Base-by-base conservation (phyloP, 75 land plant species). In the Adiantum capillusveneris region DNA sequence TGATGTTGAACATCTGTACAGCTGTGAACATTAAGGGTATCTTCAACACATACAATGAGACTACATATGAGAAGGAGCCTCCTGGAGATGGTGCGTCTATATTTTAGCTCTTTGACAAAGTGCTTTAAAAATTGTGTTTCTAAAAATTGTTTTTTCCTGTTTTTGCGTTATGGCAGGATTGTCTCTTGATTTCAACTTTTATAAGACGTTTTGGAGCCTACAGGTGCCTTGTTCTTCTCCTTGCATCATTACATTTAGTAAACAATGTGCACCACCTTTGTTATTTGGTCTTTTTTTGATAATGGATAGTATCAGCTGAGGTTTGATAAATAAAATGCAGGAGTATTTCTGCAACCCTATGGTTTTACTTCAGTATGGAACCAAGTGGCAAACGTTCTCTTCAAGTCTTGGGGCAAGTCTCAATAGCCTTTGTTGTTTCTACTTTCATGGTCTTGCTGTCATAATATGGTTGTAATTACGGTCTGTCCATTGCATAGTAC, bases 11-110 rank as follows among this genome's bases (percentile, higher is more conserved):
- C 13, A 22, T 64, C 20, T 16, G 65, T 73, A 41, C 82, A 90
- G 99, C 97, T 75, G 84, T 95, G 53, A 95, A 95, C 67, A 90
- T 95, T 45, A 90, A 95, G 63, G 99, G 99, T 65, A 78, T 87
- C 36, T 90, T 84, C 77, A 95, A 90, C 72, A 84, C 82, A 36
- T 90, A 88, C 25, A 95, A 95, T 67, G 93, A 95, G 67, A 95
- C 99, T 46, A 90, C 84, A 57, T 95, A 84, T 77, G 97, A 95
- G 74, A 90, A 91, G 62, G 96, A 90, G 28, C 67, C 68, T 45
- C 78, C 97, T 18, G 75, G 82, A 51, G 89, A 82, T 68, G 88
- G 99, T 90, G 81, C 21, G 24, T 51, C 21, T 34, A 5, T 34
- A 34, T 34, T 34, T 3, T 34, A 34, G 37, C 9, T 34, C 37